A percentile compares a stretch with the other conserved stretches of the same genome.
These are phyloP conservation scores for Sugiyamaella marilandica DNA, from an alignment of 805 yeast genomes.

Conservation along the genomic window DNA sequence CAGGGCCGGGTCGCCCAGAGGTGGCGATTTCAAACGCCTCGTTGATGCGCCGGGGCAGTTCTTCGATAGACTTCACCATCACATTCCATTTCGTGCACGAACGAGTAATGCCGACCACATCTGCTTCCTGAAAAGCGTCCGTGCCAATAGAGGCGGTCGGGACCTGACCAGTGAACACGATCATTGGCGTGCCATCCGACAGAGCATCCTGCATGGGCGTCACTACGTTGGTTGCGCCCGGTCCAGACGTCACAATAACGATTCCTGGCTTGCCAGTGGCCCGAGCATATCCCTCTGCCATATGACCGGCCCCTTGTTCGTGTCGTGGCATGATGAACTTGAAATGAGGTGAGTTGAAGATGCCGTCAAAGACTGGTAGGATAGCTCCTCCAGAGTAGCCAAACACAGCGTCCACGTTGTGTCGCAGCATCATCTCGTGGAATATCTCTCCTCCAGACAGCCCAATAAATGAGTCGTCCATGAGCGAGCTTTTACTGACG, in stretches of 20 bases:
- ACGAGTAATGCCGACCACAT: constrained; percentile 92
- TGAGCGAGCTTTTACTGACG: constrained; percentile 18
- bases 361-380: constrained; percentile 95
- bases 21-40: constrained; percentile 98
- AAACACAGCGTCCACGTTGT: constrained; percentile 90
- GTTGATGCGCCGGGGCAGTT: constrained; percentile 89
- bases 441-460: constrained; percentile 97
- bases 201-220: constrained; percentile 99
- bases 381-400: constrained; percentile 99
- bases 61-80: constrained; percentile 93
- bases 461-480: constrained; percentile 79
- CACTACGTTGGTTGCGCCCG: constrained; percentile 97
- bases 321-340: constrained; percentile 90
- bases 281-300: constrained; percentile 99
- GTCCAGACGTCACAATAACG: constrained; percentile 97
- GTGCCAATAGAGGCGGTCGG: constrained; percentile 95
- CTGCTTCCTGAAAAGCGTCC: constrained; percentile 99
- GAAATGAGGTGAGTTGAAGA: constrained; percentile 83
- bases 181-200: constrained; percentile 95
- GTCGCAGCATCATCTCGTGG: constrained; percentile 98
- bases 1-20: constrained; percentile 97
- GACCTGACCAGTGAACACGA: constrained; percentile 96
- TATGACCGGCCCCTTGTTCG: constrained; percentile 99
- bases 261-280: constrained; percentile 97
- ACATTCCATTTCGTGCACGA: constrained; percentile 99